Base-by-base conservation (phyloP, 192 early-diverging fungal genomes). In the Coemansia sp. region DNA sequence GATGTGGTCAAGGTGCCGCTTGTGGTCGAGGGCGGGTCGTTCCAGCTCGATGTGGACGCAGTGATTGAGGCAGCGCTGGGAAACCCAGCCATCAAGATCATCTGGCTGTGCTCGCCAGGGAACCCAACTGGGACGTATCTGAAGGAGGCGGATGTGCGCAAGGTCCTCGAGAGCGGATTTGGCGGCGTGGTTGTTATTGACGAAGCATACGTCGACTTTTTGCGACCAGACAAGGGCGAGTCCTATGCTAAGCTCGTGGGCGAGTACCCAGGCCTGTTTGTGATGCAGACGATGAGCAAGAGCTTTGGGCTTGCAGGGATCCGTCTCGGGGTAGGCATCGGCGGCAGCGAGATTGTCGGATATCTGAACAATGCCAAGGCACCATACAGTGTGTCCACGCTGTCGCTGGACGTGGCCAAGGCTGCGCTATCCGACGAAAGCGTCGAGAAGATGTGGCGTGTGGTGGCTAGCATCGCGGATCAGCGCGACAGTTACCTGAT, bases 131-230 rank as follows among this genome's bases (percentile, higher is more conserved):
- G 95, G 35, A 95, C 95, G 17, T 73, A 82, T 14, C 78, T 99
- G 53, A 65, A 65, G 32, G 83, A 90, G 59, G 83, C 81, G 11
- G 91, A 90, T 23, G 71, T 82, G 65, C 75, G 72, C 23, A 66
- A 63, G 34, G 60, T 82, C 38, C 71, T 82, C 5, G 75, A 77
- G 25, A 74, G 71, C 10, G 75, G 45, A 43, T 94, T 84, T 74
- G 84, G 84, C 20, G 96, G 96, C 4, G 67, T 99, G n/a, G 94
- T 99, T 5, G 91, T 92, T 11, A 89, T 99, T 2, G 98, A 99
- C 83, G 98, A 99, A 75, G 98, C 98, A 4, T 98, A 99, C 74
- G 88, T 98, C 25, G 98, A 99, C 77, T 99, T 99, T 84, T 86
- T 90, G 61, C 85, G 87, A 29, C 49, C 82, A 13, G 81, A 76